These are phyloP conservation scores for Naganishia liquefaciens DNA, from an alignment of 1,284 basidiomycete genomes.

Conservation along the genomic window DNA sequence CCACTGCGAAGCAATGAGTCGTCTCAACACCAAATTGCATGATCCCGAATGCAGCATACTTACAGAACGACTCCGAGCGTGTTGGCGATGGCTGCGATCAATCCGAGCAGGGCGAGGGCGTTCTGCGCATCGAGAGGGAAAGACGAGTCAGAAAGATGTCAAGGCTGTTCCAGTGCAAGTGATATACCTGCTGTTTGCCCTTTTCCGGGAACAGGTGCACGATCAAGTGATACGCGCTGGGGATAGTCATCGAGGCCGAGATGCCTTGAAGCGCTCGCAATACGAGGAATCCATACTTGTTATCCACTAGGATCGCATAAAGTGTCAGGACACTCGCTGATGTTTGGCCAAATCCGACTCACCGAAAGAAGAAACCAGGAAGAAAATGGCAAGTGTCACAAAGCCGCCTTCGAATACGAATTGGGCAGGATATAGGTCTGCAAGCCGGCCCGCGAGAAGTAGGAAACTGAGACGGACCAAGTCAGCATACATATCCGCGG, in stretches of 20 bases:
- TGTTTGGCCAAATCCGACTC: not conserved
- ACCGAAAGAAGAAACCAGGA: conserved; percentile 45
- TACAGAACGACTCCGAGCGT: conserved; percentile 32
- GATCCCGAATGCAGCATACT: not conserved
- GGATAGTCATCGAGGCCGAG: conserved; percentile 45
- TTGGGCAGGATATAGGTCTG: conserved; percentile 47
- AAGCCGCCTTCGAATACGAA: conserved; percentile 48
- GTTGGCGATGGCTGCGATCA: conserved; percentile 29
- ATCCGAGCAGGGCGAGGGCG: conserved; percentile 28
- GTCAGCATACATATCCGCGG: no score
- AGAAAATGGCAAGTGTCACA: conserved; percentile 42
- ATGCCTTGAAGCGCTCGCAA: conserved; percentile 49
- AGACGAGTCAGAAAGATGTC: conserved; percentile 38
- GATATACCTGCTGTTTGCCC: conserved; percentile 41
- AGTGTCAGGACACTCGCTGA: not conserved
- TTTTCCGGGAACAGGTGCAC: conserved; percentile 50
- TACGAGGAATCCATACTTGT: conserved; percentile 52
- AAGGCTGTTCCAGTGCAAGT: conserved; percentile 40
- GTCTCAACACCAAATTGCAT: not conserved
- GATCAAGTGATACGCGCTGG: conserved; percentile 41
- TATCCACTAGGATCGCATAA: conserved; percentile 37
- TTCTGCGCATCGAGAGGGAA: not conserved
- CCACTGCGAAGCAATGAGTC: conserved; percentile 16
- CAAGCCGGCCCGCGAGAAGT: conserved; percentile 47
- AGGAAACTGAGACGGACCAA: conserved; percentile 36